Conservation (phyloP, 2,329 filamentous ascomycete genomes). For the Calonectria hawksworthii region DNA sequence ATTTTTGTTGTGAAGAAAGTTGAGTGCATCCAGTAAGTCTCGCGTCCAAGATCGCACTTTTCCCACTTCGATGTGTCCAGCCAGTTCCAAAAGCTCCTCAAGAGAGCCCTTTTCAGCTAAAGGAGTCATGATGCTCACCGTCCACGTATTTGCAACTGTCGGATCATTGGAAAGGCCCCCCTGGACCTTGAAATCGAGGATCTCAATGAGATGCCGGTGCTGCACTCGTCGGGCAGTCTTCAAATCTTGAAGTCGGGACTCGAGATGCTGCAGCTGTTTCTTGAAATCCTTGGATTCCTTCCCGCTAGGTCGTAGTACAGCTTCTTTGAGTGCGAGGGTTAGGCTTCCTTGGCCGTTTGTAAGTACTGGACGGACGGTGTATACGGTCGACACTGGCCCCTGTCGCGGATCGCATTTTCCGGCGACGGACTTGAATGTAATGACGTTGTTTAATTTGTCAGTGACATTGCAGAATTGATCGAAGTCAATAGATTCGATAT, state of each 20-base stretch:
- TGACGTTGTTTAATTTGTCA: constrained; percentile 72
- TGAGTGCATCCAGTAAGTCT: constrained; percentile 89
- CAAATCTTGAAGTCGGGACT: constrained; percentile 81
- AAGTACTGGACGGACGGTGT: constrained; percentile 79
- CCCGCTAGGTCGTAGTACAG: constrained; percentile 69
- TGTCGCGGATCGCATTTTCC: constrained; percentile 76
- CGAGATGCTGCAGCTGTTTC: constrained; percentile 81
- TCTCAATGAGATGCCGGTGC: constrained; percentile 82
- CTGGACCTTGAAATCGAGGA: constrained; percentile 88
- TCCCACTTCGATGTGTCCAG: constrained; percentile 79
- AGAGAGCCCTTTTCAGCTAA: constrained; percentile 87
- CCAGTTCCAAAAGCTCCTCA: constrained; percentile 83
- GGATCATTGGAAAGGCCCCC: constrained; percentile 60
- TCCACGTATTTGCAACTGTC: constrained; percentile 67
- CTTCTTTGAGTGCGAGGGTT: constrained; percentile 81
- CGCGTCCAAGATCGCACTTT: constrained; percentile 92
- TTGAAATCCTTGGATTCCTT: constrained; percentile 77
- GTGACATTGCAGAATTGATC: constrained; percentile 76
- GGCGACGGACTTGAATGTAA: constrained; percentile 79
- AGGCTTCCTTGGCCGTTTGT: constrained; percentile 67
- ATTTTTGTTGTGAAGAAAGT: constrained; percentile 88
- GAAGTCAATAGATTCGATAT: constrained; percentile 66
- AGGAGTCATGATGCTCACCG: constrained; percentile 81
- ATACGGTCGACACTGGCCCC: constrained; percentile 76
- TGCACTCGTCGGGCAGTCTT: constrained; percentile 80